These are phyloP conservation scores for Diatrype stigma DNA, from an alignment of 2,329 filamentous ascomycete species.

Conservation along the genomic window DNA sequence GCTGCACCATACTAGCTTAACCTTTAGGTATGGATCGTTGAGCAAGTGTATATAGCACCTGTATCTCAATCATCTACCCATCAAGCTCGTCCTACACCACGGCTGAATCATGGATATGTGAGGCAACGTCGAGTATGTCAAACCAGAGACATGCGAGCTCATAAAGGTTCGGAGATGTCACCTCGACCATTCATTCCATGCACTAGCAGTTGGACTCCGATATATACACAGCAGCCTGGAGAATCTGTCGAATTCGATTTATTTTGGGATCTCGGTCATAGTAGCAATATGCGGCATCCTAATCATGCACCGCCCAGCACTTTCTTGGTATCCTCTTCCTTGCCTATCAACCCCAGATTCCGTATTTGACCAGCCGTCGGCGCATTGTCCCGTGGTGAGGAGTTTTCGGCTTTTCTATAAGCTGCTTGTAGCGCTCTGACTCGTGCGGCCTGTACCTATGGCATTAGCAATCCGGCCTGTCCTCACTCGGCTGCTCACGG, in stretches of 20 bases:
- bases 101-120: too few species aligned
- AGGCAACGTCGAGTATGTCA: too few species aligned
- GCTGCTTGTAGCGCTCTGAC: slow-evolving; percentile 75
- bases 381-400: slow-evolving; percentile 72
- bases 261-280: background rate
- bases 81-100: too few species aligned
- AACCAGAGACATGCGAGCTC: background rate
- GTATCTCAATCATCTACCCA: too few species aligned
- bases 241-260: background rate
- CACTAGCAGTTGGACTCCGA: slow-evolving; percentile 7
- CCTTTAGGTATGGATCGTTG: too few species aligned
- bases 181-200: slow-evolving; percentile 14
- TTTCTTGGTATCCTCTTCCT: slow-evolving; percentile 73
- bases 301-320: slow-evolving; percentile 38
- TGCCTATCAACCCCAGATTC: slow-evolving; percentile 77
- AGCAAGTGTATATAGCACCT: too few species aligned
- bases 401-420: slow-evolving; percentile 74
- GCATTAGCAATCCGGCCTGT: slow-evolving; percentile 5
- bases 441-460: slow-evolving; percentile 62
- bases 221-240: slow-evolving; percentile 20
- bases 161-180: background rate
- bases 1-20: too few species aligned
- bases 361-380: slow-evolving; percentile 84
- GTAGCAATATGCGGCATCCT: slow-evolving; percentile 1
- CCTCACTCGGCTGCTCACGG: background rate